Base-by-base conservation (phyloP, 805 yeast genomes). In the Kregervanrija delftensis region DNA sequence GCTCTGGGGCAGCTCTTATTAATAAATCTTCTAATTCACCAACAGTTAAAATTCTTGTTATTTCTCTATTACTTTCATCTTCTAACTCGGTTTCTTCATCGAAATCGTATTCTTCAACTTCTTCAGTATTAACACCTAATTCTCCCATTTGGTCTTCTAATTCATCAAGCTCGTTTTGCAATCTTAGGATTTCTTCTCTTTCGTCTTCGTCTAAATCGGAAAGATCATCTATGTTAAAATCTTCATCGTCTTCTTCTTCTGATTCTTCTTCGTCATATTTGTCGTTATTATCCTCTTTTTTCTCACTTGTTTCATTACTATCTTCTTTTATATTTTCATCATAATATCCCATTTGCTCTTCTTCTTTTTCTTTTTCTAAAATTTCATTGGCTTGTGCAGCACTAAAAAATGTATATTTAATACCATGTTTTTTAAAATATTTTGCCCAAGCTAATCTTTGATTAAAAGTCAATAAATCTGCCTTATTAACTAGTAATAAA, bases 401-500 rank as follows among this genome's bases (percentile, higher is more conserved):
- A 50, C 96, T 85, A 72, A 91, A 93, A 59, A 91, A 93, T 0
- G 96, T 93, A 59, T 79, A 93, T 47, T 82, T 76, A 55, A 93
- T 88, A n/a, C 72, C 69, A 52, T 77, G 72, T 13, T 72, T 65
- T 31, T 72, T 72, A 63, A 93, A 90, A 64, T 86, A 89, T 42
- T 77, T 74, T 1, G 96, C 95, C 99, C 99, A 93, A 6, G 72
- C 71, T 40, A 76, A 64, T 63, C 99, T 77, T 67, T 93, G 99
- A 16, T 72, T 70, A 41, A 72, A 72, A 1, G 90, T 79, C 49
- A 93, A 71, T 57, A 91, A 67, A 72, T 93, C 99, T 3, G 99
- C 93, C 61, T 93, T 93, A 63, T 93, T 93, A 30, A 93, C 95
- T 51, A 93, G 73, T 51, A 93, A 69, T 54, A 93, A 71, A 56